These are phyloP conservation scores for Mycocentrospora acerina DNA, from an alignment of 2,329 filamentous ascomycete species.

Conservation along the genomic window DNA sequence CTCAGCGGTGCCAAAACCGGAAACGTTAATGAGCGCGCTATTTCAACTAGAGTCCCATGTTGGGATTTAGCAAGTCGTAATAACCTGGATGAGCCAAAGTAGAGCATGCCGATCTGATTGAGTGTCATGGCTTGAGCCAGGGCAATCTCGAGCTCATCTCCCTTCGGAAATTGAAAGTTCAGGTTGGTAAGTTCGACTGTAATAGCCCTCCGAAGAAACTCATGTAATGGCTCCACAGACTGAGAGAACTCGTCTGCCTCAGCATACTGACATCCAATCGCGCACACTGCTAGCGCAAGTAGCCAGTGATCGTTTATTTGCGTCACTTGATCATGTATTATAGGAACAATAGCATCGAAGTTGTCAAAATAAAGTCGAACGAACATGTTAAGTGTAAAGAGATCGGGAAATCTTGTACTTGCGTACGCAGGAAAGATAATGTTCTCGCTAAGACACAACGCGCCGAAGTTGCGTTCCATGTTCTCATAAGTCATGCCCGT, in stretches of 20 bases:
- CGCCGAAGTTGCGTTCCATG: not conserved
- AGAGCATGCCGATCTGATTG: slow-evolving; percentile 10
- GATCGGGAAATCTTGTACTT: not conserved
- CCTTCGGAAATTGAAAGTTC: not conserved
- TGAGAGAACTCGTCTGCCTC: slow-evolving; percentile 6
- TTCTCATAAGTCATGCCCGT: slow-evolving; percentile 1
- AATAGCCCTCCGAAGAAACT: slow-evolving; percentile 8
- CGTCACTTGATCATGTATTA: slow-evolving; percentile 23
- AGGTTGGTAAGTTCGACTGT: not conserved
- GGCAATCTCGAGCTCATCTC: not conserved
- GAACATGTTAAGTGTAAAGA: slow-evolving; percentile 16
- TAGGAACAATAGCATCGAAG: slow-evolving; percentile 28
- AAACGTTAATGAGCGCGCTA: not conserved
- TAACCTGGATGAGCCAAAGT: slow-evolving; percentile 3
- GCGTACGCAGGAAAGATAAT: not conserved
- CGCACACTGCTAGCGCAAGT: slow-evolving; percentile 26
- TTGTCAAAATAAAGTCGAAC: slow-evolving; percentile 28
- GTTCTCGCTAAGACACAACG: slow-evolving; percentile 2
- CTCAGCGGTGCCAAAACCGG: not conserved
- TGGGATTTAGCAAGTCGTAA: slow-evolving; percentile 3
- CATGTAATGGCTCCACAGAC: slow-evolving; percentile 7
- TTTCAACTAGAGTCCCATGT: slow-evolving; percentile 3
- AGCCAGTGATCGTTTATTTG: slow-evolving; percentile 12
- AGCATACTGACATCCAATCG: slow-evolving; percentile 28
- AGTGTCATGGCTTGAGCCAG: slow-evolving; percentile 7